Evolutionary conservation across 148 eudicot genomes (phyloP), one percentile per base, ranked within the genome.

Genomic region (Nyssa sinensis): DNA sequence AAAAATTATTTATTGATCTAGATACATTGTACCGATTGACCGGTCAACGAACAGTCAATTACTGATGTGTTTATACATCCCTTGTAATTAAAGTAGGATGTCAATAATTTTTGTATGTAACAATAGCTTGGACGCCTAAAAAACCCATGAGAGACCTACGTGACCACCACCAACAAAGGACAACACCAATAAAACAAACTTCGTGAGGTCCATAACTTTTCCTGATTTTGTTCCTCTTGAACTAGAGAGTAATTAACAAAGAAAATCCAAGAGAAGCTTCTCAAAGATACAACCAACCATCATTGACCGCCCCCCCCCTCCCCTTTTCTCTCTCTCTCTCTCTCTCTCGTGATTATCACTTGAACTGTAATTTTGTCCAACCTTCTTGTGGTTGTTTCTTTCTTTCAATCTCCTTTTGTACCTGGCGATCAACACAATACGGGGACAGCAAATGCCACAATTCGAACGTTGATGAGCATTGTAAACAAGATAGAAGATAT

Each of bases 401-500:
- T 75, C 37, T 71, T 44, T n/a, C 49, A 9, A 10, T 55, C 24
- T 66, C 19, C 21, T 79, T 47, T 65, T 39, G 68, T 65, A 39
- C 49, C 67, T 27, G 87, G 77, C 79, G 81, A 76, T 73, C 63
- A 66, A 73, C 24, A 51, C 83, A 61, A 81, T 68, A 72, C 27
- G 19, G 7, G 64, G 32, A 16, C 72, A 51, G 57, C 35, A 67
- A 72, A 66, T 31, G 27, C 47, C 28, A 30, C 77, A 33, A n/a
- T 39, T 11, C 30, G 5, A 49, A 28, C 19, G 14, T 37, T 51
- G 51, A 29, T 6, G 62, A 67, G 31, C 53, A 67, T 27, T 61
- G 31, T 13, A 67, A 51, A 30, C 31, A 23, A 28, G 75, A 4
- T n/a, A 17, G 35, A 57, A 66, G 37, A 75, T n/a, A 24, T 41